A percentile compares a stretch with the other conserved stretches of the same genome.
phyloP scores from a whole-genome alignment of 2,329 filamentous ascomycete genomes.

The Colletotrichum godetiae region DNA sequence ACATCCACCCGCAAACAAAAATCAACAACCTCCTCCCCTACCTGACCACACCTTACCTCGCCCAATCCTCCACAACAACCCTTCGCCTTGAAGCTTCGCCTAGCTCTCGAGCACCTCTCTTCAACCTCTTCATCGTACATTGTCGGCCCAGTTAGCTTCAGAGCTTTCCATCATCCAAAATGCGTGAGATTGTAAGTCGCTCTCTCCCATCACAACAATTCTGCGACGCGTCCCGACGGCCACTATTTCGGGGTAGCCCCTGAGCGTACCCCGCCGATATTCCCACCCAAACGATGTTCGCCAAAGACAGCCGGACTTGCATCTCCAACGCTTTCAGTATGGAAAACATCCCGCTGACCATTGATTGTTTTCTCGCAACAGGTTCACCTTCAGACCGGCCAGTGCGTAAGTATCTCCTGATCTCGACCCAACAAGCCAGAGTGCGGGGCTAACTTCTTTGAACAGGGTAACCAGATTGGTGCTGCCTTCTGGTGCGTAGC shows the following conservation, averaged over 20 bases:
- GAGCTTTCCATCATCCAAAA: slow-evolving; percentile 54
- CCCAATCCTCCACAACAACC: slow-evolving; percentile 39
- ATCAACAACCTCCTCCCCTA: slow-evolving; percentile 48
- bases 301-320: background rate
- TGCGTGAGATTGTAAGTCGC: slow-evolving; percentile 76
- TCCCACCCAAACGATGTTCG: slow-evolving; percentile 1
- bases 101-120: slow-evolving; percentile 46
- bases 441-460: slow-evolving; percentile 50
- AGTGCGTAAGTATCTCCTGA: slow-evolving; percentile 78
- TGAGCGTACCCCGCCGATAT: slow-evolving; percentile 43
- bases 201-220: slow-evolving; percentile 33
- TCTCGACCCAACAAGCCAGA: background rate
- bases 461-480: slow-evolving; percentile 99
- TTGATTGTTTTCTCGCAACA: slow-evolving; percentile 62
- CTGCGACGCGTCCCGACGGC: slow-evolving; percentile 50
- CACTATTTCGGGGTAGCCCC: slow-evolving; percentile 43
- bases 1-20: slow-evolving; percentile 46
- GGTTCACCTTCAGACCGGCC: slow-evolving; percentile 99
- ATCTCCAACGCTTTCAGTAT: background rate
- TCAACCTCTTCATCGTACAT: slow-evolving; percentile 39
- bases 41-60: slow-evolving; percentile 37
- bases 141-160: slow-evolving; percentile 39
- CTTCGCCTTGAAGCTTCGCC: slow-evolving; percentile 38
- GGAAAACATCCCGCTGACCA: slow-evolving; percentile 62
- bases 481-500: slow-evolving; percentile 93